These are phyloP conservation scores for Oryza punctata DNA, from an alignment of 176 grass and related monocot genomes.

Conservation along the genomic window DNA sequence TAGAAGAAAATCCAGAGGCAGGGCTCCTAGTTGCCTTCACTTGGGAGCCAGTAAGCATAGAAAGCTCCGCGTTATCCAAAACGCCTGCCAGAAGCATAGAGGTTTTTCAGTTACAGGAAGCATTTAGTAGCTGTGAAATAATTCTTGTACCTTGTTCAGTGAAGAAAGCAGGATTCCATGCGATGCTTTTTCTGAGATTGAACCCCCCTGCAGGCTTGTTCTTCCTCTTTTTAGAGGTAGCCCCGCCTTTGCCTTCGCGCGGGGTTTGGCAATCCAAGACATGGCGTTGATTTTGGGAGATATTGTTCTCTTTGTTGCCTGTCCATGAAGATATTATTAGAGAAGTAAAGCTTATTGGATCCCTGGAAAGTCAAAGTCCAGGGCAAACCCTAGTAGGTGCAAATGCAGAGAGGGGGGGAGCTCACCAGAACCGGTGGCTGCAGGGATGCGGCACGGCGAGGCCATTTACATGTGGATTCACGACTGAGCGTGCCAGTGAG, in stretches of 20 bases:
- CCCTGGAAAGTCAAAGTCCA: too few species aligned
- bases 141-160: slow-evolving; percentile 62
- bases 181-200: slow-evolving; percentile 88
- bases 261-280: slow-evolving; percentile 8
- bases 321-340: neutral
- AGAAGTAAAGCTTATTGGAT: too few species aligned
- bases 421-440: slow-evolving; percentile 34
- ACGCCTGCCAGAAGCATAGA: slow-evolving; percentile 56
- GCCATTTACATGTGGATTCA: neutral
- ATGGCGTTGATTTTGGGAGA: slow-evolving; percentile 14
- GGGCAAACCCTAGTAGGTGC: neutral
- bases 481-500: too few species aligned
- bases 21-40: slow-evolving; percentile 30
- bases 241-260: neutral
- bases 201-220: slow-evolving; percentile 50
- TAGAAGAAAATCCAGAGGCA: slow-evolving; percentile 9
- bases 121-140: neutral
- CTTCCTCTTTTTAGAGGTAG: slow-evolving; percentile 28
- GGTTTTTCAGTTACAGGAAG: neutral
- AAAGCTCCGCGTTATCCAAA: slow-evolving; percentile 73
- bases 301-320: slow-evolving; percentile 53
- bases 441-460: slow-evolving; percentile 15
- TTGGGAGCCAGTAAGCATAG: slow-evolving; percentile 64
- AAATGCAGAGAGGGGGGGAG: neutral
- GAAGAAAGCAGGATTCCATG: slow-evolving; percentile 93